phyloP scores from a whole-genome alignment of 2,329 filamentous ascomycete species.

The Talaromyces sp. region DNA sequence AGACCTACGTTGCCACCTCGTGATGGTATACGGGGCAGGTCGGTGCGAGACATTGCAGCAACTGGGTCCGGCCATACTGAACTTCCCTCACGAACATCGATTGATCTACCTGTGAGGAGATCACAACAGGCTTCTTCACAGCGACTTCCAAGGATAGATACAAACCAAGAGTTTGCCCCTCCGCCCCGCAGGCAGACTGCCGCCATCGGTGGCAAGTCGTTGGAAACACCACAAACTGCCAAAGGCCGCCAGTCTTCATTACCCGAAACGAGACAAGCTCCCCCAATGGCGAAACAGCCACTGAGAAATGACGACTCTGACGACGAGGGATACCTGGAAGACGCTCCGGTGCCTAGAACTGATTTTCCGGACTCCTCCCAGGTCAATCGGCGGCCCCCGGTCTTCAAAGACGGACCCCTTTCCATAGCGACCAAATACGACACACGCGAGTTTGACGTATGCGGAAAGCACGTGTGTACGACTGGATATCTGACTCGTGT shows the following conservation, averaged over 20 bases:
- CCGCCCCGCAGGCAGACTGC: constrained; percentile 25
- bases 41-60: constrained; percentile 5
- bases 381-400: constrained; percentile 77
- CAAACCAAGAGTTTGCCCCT: constrained; percentile 22
- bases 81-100: constrained; percentile 6
- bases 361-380: constrained; percentile 80
- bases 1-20: constrained; percentile 48
- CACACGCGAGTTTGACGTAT: constrained; percentile 78
- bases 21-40: constrained; percentile 17
- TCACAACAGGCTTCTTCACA: constrained; percentile 10
- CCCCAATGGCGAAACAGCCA: constrained; percentile 1
- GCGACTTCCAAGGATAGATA: constrained; percentile 16
- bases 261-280: constrained; percentile 17
- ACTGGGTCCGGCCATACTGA: constrained; percentile 3
- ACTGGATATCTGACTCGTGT: constrained; percentile 81
- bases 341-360: constrained; percentile 48
- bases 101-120: constrained; percentile 12
- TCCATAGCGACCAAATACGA: constrained; percentile 85
- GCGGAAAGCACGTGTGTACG: constrained; percentile 80
- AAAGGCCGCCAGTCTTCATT: constrained; percentile 18
- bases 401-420: constrained; percentile 63
- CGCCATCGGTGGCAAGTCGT: constrained; percentile 14
- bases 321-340: constrained; percentile 43
- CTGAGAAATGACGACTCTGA: constrained; percentile 42
- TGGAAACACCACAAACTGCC: constrained; percentile 12